These are phyloP conservation scores for Trichocladium uniseriatum DNA, from an alignment of 495 filamentous ascomycete species.

Conservation along the genomic window DNA sequence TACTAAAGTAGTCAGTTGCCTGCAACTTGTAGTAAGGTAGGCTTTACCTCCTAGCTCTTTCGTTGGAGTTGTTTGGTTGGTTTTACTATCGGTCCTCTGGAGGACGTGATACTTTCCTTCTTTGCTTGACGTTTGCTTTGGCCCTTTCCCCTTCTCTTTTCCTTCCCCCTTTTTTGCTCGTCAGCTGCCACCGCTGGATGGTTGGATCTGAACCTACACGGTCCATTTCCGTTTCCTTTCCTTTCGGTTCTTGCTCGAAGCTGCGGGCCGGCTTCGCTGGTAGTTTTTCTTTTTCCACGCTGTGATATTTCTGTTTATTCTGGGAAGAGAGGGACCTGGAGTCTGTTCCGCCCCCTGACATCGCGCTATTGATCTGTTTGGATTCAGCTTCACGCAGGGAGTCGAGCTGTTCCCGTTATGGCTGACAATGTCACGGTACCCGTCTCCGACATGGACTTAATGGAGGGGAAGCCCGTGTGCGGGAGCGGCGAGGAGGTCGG, in stretches of 20 bases:
- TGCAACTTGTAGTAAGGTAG: neutral
- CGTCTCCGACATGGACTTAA: conserved; percentile 5
- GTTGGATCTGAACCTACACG: neutral
- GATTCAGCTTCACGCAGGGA: no score
- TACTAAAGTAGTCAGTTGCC: conserved; percentile 14
- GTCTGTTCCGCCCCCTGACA: neutral
- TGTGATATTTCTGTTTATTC: no score
- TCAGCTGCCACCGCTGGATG: conserved; percentile 1
- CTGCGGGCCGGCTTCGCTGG: conserved; percentile 23
- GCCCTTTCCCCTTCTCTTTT: conserved; percentile 14
- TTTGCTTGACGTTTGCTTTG: conserved; percentile 8
- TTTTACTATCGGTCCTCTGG: conserved; percentile 15
- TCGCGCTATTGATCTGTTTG: neutral
- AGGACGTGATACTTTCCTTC: conserved; percentile 24
- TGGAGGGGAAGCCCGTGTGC: conserved; percentile 36
- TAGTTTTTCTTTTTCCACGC: conserved; percentile 8
- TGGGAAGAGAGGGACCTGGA: conserved; percentile 11
- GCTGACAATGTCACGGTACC: conserved; percentile 11
- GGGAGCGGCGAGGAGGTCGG: conserved; percentile 33
- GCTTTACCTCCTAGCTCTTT: conserved; percentile 6
- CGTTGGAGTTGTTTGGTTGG: neutral
- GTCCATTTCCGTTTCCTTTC: conserved; percentile 8
- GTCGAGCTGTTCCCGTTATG: neutral
- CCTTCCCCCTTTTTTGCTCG: conserved; percentile 7
- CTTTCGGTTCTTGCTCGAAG: conserved; percentile 11